Percentiles rank a stretch among this genome's conserved stretches.
Evolutionary conservation across 805 yeast species (phyloP).

Genomic region (Zygosaccharomyces bailii): DNA sequence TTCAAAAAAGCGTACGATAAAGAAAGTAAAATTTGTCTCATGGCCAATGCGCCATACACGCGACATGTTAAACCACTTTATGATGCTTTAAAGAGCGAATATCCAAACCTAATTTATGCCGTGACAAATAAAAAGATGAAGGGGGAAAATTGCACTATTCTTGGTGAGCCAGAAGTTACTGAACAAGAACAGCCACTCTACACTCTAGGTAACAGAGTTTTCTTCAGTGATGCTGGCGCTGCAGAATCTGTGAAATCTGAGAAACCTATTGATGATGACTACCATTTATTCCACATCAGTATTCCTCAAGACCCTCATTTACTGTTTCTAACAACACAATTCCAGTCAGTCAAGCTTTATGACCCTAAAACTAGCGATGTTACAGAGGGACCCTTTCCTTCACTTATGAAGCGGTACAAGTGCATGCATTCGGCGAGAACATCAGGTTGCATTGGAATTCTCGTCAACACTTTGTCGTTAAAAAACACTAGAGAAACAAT

Average conservation of each 20-base stretch:
- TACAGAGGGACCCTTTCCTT: constrained; percentile 63
- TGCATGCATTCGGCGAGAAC: constrained; percentile 85
- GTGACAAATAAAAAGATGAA: constrained; percentile 36
- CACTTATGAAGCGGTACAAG: constrained; percentile 77
- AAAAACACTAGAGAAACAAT: constrained; percentile 68
- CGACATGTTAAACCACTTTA: constrained; percentile 42
- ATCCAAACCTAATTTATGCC: constrained; percentile 39
- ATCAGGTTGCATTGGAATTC: constrained; percentile 87
- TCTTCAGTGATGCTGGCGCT: constrained; percentile 26
- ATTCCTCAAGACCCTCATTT: constrained; percentile 76
- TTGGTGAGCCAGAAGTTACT: constrained; percentile 18
- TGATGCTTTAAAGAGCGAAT: constrained; percentile 30
- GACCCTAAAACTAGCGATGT: constrained; percentile 41
- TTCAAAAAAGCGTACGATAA: constrained; percentile 45
- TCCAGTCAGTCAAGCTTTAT: constrained; percentile 49
- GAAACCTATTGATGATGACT: constrained; percentile 40
- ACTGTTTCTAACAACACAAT: constrained; percentile 69
- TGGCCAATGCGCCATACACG: constrained; percentile 74
- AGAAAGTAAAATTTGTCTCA: constrained; percentile 50
- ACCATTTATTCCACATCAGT: constrained; percentile 65
- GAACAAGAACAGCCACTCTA: constrained; percentile 21
- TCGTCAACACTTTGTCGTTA: constrained; percentile 85
- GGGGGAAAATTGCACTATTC: constrained; percentile 38
- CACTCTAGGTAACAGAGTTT: constrained; percentile 34
- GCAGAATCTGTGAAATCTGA: constrained; percentile 26